phyloP scores from a whole-genome alignment of 2,329 filamentous ascomycete species.

The Phoma sp. region DNA sequence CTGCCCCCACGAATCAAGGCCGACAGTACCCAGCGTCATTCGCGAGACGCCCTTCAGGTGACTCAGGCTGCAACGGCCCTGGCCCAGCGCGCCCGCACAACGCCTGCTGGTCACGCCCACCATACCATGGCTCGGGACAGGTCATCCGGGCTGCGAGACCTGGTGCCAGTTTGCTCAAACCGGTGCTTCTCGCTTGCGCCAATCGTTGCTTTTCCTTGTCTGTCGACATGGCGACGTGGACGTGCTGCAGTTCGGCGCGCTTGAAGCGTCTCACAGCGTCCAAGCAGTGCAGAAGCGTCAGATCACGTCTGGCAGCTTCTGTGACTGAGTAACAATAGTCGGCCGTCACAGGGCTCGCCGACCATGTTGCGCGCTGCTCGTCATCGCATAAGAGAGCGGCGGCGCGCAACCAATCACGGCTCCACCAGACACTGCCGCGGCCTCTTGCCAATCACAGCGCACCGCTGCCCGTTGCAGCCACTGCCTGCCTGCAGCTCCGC shows the following conservation, averaged over 20 bases:
- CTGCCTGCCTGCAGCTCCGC: not conserved
- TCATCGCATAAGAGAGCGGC: slow-evolving; percentile 8
- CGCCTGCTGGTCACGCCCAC: slow-evolving; percentile 3
- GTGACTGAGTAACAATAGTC: not conserved
- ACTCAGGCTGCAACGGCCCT: slow-evolving; percentile 2
- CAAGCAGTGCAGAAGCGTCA: not conserved
- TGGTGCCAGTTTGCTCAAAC: slow-evolving; percentile 2
- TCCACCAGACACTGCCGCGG: slow-evolving; percentile 5
- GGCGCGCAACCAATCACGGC: slow-evolving; percentile 6
- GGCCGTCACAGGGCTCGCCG: not conserved
- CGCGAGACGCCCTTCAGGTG: slow-evolving; percentile 8
- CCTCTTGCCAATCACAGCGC: not conserved
- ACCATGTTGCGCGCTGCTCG: not conserved
- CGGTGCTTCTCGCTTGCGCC: not conserved
- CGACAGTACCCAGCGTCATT: not conserved
- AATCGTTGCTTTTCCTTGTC: slow-evolving; percentile 2
- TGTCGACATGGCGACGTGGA: too few relatives aligned
- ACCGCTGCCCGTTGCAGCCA: slow-evolving; percentile 3
- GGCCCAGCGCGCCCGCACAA: slow-evolving; percentile 1
- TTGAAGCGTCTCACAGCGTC: not conserved
- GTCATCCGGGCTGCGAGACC: slow-evolving; percentile 12
- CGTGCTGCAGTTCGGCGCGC: slow-evolving; percentile 1
- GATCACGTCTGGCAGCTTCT: slow-evolving; percentile 3
- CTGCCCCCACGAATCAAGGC: not conserved
- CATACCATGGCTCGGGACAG: not conserved